Base-by-base conservation (phyloP, 2,329 filamentous ascomycete genomes). In the Aspergillus hiratsukae region DNA sequence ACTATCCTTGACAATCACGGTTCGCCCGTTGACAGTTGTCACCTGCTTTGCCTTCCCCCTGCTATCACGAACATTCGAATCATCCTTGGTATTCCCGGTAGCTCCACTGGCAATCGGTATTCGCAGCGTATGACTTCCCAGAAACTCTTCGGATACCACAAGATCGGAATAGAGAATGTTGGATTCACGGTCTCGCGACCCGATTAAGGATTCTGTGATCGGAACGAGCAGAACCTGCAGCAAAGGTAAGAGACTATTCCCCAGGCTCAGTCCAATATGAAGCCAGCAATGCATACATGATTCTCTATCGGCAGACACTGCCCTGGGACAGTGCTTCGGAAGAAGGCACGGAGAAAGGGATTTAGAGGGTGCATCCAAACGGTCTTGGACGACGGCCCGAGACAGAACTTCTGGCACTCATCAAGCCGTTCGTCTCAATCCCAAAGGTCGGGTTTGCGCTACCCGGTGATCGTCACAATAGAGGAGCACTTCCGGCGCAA, bases 331-430 rank as follows among this genome's bases (percentile, higher is more conserved):
- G 90, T 87, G 84, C 91, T 97, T 81, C 91, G 91, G 84, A 97
- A 97, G 86, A 99, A 97, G 83, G 93, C 91, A 82, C 90, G 88
- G 76, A 99, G 84, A 79, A 97, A 97, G 75, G 94, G 94, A 80
- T 99, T 99, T 87, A 97, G 84, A 81, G 94, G 91, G 87, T 92
- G 92, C 92, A 96, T 96, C 86, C 88, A 88, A 75, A 75, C 74
- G 71, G 65, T 74, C 68, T 74, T 72, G 73, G 72, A 74, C 66
- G 66, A 71, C 67, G 67, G 68, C 69, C 71, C 71, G 61, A 64
- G 58, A 63, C 60, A 67, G 55, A 54, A 62, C 55, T 62, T 65
- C 66, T 57, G 64, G 67, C 62, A 69, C 65, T 70, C 71, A 75
- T 75, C 68, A 74, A 75, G 71, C 64, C 71, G 69, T 66, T 54